Evolutionary conservation across 108 stramenopile species (phyloP), one percentile per base, ranked within the genome.

Genomic region (Parmales sp.): DNA sequence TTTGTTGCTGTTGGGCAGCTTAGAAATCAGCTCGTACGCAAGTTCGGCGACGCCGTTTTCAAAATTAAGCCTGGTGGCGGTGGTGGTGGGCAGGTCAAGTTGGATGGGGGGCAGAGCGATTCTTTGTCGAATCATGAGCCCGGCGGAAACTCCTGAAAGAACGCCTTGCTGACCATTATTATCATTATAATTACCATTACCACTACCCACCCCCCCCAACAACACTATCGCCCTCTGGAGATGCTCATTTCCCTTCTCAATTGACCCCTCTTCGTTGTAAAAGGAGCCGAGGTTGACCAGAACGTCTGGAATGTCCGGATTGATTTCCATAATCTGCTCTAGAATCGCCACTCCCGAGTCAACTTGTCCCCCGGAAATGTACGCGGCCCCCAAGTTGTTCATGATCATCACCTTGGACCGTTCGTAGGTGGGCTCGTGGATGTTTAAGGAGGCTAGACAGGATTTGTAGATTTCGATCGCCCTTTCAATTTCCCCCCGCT

Each of bases 381-480:
- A 45, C 2, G 74, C 75, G 7, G 74, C 46, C 2, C 79, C 79
- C 2, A 78, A 37, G 18, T 81, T 81, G 75, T 81, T 76, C 5
- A 63, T 54, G 28, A 50, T 2, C 51, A 54, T 39, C 28, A 41
- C 26, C 38, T 60, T 69, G 31, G 54, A 13, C 29, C 39, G n/a
- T n/a, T n/a, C n/a, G n/a, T n/a, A n/a, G n/a, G n/a, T n/a, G 8
- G 9, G 25, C 37, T 37, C 37, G 26, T 45, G 31, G 43, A 31
- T 45, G 28, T 28, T 18, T 37, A 7, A 4, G 7, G 13, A 26
- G n/a, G 39, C 67, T 8, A 51, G 39, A 9, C 46, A 67, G 41
- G 1, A 2, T 26, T 9, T 28, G 34, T 73, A 73, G 16, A 37
- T 20, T 11, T 51, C 31, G 7, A 49, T 43, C 1, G 72, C 72